Evolutionary conservation across 768 basidiomycete species (phyloP), one percentile per base, ranked within the genome.

Genomic region (Russula vinacea): DNA sequence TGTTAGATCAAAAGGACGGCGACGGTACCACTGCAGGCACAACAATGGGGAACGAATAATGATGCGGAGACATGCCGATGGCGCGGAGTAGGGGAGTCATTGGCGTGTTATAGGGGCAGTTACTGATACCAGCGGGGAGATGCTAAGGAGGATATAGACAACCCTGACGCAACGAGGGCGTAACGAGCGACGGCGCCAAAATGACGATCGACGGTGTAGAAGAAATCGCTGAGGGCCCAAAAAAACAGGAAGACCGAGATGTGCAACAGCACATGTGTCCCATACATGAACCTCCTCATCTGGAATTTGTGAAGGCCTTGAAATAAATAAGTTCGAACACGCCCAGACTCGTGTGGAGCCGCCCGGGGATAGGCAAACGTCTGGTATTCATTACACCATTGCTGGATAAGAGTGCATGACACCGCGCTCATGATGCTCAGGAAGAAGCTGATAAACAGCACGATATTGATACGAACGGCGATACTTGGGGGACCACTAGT

Each of bases 341-440:
- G 62, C 2, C 62, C 66, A 22, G 62, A 57, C 35, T 58, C 37
- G 11, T 64, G 62, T 29, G 56, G 62, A 7, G 56, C 52, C 5
- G 26, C 62, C 29, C 45, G 33, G 33, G 62, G 57, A 7, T 49
- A 55, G 45, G 58, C 51, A 19, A n/a, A 40, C 32, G 35, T 39
- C n/a, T 62, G 17, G 32, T 57, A 63, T 17, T 57, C 58, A 2
- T 65, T 37, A 29, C 58, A 55, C 67, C 67, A 67, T 39, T 68
- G 67, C 19, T 68, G 67, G 17, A 68, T 55, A 13, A 66, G 59
- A 3, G 58, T 56, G 2, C 65, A 56, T 33, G 42, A 52, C 19
- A 67, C 44, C 3, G 60, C 65, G 47, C 65, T 67, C 40, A 53
- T 58, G 10, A 66, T 35, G 24, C 49, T 51, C 2, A 67, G 42